Conservation (phyloP, 176 grass and related monocot species). For the Cocos nucifera region DNA sequence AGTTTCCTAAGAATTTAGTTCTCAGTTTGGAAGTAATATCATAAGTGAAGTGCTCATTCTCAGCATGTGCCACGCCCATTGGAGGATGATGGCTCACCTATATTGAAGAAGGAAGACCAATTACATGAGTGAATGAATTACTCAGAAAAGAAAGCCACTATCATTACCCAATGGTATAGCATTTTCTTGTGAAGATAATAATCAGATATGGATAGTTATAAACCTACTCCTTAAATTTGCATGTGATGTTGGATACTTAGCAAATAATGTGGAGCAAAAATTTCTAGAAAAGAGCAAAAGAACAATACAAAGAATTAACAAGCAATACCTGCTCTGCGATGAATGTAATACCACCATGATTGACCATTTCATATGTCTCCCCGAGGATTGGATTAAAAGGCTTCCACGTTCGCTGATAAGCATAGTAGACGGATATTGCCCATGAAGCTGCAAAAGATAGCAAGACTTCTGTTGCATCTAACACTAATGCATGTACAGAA, state of each 20-base stretch:
- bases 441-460: constrained; percentile 65
- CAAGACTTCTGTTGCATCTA: constrained; percentile 20
- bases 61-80: constrained; percentile 78
- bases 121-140: too few species aligned
- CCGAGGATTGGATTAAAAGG: constrained; percentile 98
- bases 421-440: constrained; percentile 80
- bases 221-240: too few species aligned
- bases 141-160: background rate
- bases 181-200: too few species aligned
- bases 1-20: constrained; percentile 97
- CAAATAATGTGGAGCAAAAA: too few species aligned
- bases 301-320: too few species aligned
- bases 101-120: too few species aligned
- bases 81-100: constrained; percentile 98
- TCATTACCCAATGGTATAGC: background rate
- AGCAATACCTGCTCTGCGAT: constrained; percentile 68
- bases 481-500: constrained; percentile 1
- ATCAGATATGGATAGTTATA: too few species aligned
- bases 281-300: too few species aligned
- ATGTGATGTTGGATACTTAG: too few species aligned
- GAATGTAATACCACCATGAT: constrained; percentile 76
- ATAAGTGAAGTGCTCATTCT: constrained; percentile 93
- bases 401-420: constrained; percentile 81
- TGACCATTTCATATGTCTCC: constrained; percentile 91
- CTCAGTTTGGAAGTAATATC: constrained; percentile 94